Conservation (phyloP, 2,329 filamentous ascomycete species). For the Monosporascus sp. region DNA sequence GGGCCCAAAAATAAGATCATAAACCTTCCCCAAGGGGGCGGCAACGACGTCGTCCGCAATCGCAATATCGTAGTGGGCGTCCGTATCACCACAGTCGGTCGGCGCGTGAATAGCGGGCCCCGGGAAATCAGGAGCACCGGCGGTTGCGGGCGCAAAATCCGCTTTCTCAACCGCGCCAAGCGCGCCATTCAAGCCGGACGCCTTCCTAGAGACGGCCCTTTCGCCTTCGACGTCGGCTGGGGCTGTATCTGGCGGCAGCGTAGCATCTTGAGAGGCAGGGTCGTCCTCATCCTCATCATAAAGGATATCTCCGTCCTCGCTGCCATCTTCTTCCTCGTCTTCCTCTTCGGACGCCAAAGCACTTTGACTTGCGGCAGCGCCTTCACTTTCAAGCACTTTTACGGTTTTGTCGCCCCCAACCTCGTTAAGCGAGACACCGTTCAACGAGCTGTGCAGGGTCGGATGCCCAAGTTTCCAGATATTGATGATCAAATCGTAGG, state of each 20-base stretch:
- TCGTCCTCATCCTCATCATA: slow-evolving; percentile 77
- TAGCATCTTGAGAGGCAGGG: slow-evolving; percentile 44
- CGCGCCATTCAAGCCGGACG: slow-evolving; percentile 50
- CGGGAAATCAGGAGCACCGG: slow-evolving; percentile 62
- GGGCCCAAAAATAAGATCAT: slow-evolving; percentile 79
- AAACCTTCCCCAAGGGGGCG: slow-evolving; percentile 88
- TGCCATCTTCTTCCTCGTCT: slow-evolving; percentile 40
- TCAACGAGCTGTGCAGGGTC: slow-evolving; percentile 82
- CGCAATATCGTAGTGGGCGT: slow-evolving; percentile 76
- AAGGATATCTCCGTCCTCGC: slow-evolving; percentile 68
- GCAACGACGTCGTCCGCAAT: slow-evolving; percentile 81
- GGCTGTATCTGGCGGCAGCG: slow-evolving; percentile 34
- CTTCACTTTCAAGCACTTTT: slow-evolving; percentile 57
- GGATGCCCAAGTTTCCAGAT: slow-evolving; percentile 98
- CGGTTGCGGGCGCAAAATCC: slow-evolving; percentile 38
- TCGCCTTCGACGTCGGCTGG: slow-evolving; percentile 52
- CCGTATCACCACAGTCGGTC: slow-evolving; percentile 77
- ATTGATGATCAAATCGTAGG: slow-evolving; percentile 93
- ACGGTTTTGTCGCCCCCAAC: slow-evolving; percentile 87
- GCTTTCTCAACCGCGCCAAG: slow-evolving; percentile 48
- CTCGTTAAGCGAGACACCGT: slow-evolving; percentile 77
- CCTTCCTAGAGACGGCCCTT: slow-evolving; percentile 63
- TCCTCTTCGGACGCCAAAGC: slow-evolving; percentile 52
- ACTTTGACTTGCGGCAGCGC: slow-evolving; percentile 43
- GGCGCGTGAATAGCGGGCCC: slow-evolving; percentile 76